Evolutionary conservation across 305 asterid genomes (phyloP).

Genomic region (Andrographis paniculata): DNA sequence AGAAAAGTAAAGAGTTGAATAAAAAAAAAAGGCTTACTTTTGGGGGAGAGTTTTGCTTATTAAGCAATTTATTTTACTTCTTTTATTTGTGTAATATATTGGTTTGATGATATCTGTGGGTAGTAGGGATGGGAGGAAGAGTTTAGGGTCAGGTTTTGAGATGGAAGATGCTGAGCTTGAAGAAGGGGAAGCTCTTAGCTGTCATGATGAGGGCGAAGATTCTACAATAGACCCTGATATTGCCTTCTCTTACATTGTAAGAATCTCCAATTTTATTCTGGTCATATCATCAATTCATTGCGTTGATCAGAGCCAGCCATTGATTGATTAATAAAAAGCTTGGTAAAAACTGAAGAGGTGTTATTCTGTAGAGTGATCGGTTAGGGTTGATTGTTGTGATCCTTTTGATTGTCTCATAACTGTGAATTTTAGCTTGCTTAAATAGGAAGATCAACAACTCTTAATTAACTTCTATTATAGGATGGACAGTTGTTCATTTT

Average conservation of each 20-base stretch:
- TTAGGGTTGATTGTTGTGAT: background rate
- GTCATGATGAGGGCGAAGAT: conserved; percentile 35
- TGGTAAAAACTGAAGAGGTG: background rate
- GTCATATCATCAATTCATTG: background rate
- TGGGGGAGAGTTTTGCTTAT: conserved; percentile 23
- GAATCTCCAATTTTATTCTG: conserved; percentile 14
- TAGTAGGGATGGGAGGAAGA: conserved; percentile 71
- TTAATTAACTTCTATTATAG: too few species aligned
- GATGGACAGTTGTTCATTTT: background rate
- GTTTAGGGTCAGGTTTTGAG: conserved; percentile 55
- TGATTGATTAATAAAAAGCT: too few species aligned
- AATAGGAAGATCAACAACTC: too few species aligned
- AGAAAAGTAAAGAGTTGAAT: conserved; percentile 30
- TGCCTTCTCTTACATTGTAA: conserved; percentile 89
- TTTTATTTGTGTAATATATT: background rate
- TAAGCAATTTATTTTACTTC: background rate
- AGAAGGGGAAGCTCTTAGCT: conserved; percentile 86
- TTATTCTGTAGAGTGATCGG: background rate
- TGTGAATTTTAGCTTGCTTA: conserved; percentile 4
- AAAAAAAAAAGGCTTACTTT: conserved; percentile 16
- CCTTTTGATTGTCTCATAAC: conserved; percentile 1
- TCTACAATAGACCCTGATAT: conserved; percentile 92
- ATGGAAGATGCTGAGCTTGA: conserved; percentile 77
- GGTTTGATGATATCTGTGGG: conserved; percentile 71
- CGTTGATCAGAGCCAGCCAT: conserved; percentile 1